Conservation (phyloP, 345 rosid species). For the Acer campestre region DNA sequence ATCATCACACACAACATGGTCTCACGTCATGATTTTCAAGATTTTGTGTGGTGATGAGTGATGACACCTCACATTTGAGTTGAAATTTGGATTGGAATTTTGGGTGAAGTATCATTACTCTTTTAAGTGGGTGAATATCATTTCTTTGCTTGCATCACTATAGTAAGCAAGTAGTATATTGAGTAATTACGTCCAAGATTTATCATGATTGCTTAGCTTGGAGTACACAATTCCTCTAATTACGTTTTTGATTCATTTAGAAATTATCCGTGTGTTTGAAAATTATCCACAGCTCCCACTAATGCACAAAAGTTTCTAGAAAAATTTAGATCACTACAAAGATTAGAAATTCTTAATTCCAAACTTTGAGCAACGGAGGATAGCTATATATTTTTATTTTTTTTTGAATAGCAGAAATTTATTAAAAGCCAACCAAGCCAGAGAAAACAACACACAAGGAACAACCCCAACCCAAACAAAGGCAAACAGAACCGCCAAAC, state of each 20-base stretch:
- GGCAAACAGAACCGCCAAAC: no score
- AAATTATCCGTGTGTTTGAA: background rate
- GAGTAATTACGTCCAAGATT: constrained; percentile 12
- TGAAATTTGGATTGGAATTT: no score
- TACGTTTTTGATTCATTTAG: background rate
- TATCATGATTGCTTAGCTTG: constrained; percentile 25
- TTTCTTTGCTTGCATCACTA: background rate
- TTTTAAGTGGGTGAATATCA: constrained; percentile 9
- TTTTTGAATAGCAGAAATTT: no score
- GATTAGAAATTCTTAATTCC: background rate
- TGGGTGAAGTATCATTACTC: no score
- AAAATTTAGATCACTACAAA: background rate
- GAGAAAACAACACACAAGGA: no score
- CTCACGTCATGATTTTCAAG: no score
- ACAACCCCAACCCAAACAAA: no score
- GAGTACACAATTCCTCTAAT: constrained; percentile 10
- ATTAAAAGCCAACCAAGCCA: no score
- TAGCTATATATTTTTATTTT: no score
- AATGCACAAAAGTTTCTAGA: background rate
- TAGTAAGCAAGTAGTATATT: constrained; percentile 5
- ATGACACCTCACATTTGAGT: no score
- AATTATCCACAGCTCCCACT: background rate
- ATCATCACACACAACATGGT: no score
- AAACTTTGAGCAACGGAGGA: background rate
- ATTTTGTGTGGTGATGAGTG: no score